Evolutionary conservation across 495 filamentous ascomycete genomes (phyloP).

Genomic region (Sabuloglossum arenarium): DNA sequence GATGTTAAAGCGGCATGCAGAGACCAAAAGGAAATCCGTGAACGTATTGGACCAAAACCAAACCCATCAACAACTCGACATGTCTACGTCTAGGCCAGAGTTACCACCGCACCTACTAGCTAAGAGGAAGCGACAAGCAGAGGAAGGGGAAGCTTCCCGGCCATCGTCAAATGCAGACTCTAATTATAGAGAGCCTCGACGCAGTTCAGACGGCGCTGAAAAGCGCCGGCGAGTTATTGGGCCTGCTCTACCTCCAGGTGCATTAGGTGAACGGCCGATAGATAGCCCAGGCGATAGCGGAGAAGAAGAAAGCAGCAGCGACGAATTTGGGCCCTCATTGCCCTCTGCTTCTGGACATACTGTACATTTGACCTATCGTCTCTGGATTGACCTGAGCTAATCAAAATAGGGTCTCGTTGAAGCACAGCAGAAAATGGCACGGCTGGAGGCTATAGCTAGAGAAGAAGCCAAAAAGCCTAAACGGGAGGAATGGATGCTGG

Average conservation of each 20-base stretch:
- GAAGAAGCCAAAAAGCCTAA: conserved; percentile 18
- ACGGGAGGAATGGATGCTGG: conserved; percentile 89
- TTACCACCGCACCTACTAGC: conserved; percentile 15
- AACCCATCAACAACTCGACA: not conserved
- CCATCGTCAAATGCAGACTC: not conserved
- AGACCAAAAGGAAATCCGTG: too few relatives aligned
- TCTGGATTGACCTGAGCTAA: not conserved
- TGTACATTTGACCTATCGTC: conserved; percentile 4
- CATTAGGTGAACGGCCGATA: conserved; percentile 25
- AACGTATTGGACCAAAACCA: too few relatives aligned
- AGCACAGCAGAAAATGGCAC: not conserved
- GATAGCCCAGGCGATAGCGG: conserved; percentile 8
- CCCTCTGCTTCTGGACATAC: conserved; percentile 29
- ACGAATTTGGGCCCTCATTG: conserved; percentile 66
- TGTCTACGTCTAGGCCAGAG: conserved; percentile 3
- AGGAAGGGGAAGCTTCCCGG: conserved; percentile 12
- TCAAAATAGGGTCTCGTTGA: not conserved
- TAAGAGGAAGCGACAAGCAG: conserved; percentile 18
- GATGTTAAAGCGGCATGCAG: not conserved
- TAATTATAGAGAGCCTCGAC: not conserved
- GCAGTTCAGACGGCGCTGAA: not conserved
- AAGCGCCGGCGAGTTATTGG: conserved; percentile 18
- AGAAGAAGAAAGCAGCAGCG: conserved; percentile 24
- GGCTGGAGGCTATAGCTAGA: not conserved
- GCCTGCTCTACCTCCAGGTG: conserved; percentile 31